phyloP scores from a whole-genome alignment of 139 green algal genomes.

The Desmodesmus armatus region DNA sequence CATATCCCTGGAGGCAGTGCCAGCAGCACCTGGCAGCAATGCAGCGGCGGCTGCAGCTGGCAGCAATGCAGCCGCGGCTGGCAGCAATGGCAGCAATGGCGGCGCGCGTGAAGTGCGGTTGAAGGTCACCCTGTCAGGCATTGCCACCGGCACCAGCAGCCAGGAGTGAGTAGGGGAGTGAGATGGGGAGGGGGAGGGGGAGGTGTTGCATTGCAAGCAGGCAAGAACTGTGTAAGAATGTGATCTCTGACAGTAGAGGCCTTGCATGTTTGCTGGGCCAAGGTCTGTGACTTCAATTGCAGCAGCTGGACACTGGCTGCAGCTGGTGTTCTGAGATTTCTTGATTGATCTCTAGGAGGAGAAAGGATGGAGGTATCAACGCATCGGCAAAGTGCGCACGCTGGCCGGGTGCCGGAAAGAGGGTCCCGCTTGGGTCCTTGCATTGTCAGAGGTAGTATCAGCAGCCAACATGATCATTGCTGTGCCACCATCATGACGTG shows the following conservation, averaged over 20 bases:
- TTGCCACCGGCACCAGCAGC: neutral
- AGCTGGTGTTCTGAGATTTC: neutral
- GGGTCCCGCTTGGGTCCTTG: too few species aligned
- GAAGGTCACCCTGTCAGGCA: constrained; percentile 16
- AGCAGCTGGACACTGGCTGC: too few species aligned
- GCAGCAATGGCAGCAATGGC: neutral
- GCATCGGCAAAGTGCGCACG: neutral
- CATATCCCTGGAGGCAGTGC: neutral
- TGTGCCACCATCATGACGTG: neutral
- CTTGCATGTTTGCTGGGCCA: too few species aligned
- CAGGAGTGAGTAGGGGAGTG: constrained; percentile 8
- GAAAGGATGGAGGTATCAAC: neutral
- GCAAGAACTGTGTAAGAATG: too few species aligned
- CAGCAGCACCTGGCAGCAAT: neutral
- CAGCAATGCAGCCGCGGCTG: constrained; percentile 9
- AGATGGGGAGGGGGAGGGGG: too few species aligned
- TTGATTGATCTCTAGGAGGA: neutral
- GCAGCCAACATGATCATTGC: too few species aligned
- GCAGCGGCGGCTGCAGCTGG: constrained; percentile 8
- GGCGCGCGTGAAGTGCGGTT: constrained; percentile 2
- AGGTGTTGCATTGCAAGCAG: too few species aligned
- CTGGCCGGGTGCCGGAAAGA: neutral
- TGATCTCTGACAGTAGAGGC: too few species aligned
- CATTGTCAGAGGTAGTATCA: too few species aligned
- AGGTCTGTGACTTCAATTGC: too few species aligned